Conservation (phyloP, 1,139 yeast genomes). For the Protomyces pachydermus region DNA sequence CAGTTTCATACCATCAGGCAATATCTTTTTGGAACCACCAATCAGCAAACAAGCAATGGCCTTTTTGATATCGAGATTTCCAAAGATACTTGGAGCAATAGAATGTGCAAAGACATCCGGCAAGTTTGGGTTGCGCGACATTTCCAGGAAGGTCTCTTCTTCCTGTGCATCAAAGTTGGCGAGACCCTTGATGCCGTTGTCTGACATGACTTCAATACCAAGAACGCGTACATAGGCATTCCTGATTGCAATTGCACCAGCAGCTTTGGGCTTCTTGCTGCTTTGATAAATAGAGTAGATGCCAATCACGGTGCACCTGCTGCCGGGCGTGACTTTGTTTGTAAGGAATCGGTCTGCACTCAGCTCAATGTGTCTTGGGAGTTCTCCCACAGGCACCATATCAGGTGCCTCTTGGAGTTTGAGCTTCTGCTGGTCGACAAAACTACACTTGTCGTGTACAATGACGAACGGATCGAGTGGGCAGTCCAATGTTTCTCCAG, state of each 20-base stretch:
- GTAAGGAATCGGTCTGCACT: constrained; percentile 88
- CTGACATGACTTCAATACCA: constrained; percentile 80
- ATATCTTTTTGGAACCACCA: constrained; percentile 88
- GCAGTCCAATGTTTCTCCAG: constrained; percentile 63
- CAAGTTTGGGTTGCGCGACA: constrained; percentile 77
- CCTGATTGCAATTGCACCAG: constrained; percentile 74
- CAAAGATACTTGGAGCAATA: constrained; percentile 95
- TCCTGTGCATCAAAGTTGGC: constrained; percentile 83
- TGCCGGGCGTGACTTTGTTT: constrained; percentile 90
- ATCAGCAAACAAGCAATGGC: constrained; percentile 85
- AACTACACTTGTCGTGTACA: constrained; percentile 85
- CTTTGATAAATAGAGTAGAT: constrained; percentile 80
- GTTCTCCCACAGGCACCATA: constrained; percentile 97
- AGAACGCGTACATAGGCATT: constrained; percentile 84
- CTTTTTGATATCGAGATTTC: constrained; percentile 85
- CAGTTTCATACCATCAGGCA: constrained; percentile 94
- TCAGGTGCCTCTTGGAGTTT: constrained; percentile 95
- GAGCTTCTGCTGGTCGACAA: constrained; percentile 89
- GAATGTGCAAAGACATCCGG: constrained; percentile 81
- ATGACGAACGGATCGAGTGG: constrained; percentile 90
- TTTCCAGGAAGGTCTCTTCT: constrained; percentile 78
- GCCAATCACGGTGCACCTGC: constrained; percentile 85
- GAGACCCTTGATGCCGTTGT: constrained; percentile 57
- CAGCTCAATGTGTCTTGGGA: constrained; percentile 89
- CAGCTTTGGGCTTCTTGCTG: constrained; percentile 48